These are phyloP conservation scores for Pholiota conissans DNA, from an alignment of 768 basidiomycete species.

Conservation along the genomic window DNA sequence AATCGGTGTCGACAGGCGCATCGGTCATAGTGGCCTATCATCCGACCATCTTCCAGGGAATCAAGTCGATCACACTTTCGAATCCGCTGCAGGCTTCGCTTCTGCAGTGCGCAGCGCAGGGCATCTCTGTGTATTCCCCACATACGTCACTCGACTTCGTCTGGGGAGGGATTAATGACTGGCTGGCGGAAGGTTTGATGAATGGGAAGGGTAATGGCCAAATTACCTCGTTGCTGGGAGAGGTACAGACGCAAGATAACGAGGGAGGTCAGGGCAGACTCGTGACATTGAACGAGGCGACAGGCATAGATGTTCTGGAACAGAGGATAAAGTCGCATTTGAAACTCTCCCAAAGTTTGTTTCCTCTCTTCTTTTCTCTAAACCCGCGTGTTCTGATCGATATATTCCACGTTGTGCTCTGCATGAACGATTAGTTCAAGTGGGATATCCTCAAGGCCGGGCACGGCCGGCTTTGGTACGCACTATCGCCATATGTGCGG, in stretches of 20 bases:
- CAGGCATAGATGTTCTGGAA: constrained; percentile 61
- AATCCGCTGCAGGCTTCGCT: constrained; percentile 81
- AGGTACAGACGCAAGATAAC: constrained; percentile 30
- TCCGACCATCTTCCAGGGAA: constrained; percentile 77
- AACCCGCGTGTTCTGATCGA: constrained; percentile 19
- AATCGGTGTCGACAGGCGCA: constrained; percentile 61
- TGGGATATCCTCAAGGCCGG: constrained; percentile 47
- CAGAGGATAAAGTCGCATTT: constrained; percentile 71
- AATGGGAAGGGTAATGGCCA: constrained; percentile 34
- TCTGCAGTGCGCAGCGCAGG: constrained; percentile 75
- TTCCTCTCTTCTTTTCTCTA: constrained; percentile 18
- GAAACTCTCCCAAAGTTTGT: constrained; percentile 34
- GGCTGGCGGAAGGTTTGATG: constrained; percentile 65
- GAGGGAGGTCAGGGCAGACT: constrained; percentile 70
- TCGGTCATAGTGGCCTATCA: constrained; percentile 82
- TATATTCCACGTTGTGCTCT: constrained; percentile 10
- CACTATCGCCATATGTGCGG: constrained; percentile 88
- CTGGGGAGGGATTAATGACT: constrained; percentile 87
- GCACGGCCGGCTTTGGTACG: constrained; percentile 37
- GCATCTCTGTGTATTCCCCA: constrained; percentile 84
- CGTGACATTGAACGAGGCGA: constrained; percentile 57
- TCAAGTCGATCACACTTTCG: constrained; percentile 73
- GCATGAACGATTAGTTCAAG: constrained; percentile 54
- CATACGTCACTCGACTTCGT: constrained; percentile 90
- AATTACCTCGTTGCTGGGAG: constrained; percentile 37